Percentiles rank a stretch among this genome's conserved stretches.
phyloP scores from a whole-genome alignment of 2,329 filamentous ascomycete genomes.

The Pseudogymnoascus sp. region DNA sequence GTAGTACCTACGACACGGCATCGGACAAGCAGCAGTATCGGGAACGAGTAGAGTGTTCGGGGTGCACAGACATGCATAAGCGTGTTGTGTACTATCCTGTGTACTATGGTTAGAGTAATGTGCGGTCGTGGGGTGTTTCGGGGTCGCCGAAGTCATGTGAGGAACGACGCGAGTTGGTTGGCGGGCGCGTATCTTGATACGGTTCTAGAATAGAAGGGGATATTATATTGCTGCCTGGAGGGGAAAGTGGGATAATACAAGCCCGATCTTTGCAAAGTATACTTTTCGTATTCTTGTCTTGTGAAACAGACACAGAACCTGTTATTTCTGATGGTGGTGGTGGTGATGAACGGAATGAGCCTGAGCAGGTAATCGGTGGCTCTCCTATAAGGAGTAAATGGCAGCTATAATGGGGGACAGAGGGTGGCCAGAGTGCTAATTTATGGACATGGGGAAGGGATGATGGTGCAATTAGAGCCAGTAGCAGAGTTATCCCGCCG shows the following conservation, averaged over 20 bases:
- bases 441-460: background rate
- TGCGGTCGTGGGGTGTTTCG: background rate
- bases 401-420: no score
- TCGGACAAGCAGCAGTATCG: background rate
- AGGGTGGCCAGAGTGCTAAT: no score
- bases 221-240: background rate
- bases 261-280: background rate
- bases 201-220: background rate
- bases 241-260: slow-evolving; percentile 2
- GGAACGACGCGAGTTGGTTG: background rate
- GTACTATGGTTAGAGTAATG: background rate
- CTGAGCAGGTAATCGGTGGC: background rate
- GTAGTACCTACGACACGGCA: background rate
- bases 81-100: background rate
- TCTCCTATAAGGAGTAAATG: no score
- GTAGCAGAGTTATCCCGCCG: background rate
- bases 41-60: background rate
- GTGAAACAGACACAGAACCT: background rate
- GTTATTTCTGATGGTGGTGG: background rate
- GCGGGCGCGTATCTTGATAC: background rate
- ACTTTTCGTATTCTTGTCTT: background rate
- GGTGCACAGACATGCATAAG: background rate
- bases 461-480: background rate
- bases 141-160: background rate
- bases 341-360: background rate